Evolutionary conservation across 2,329 filamentous ascomycete genomes (phyloP), one percentile per base, ranked within the genome.

Genomic region (Helicocarpus griseus): DNA sequence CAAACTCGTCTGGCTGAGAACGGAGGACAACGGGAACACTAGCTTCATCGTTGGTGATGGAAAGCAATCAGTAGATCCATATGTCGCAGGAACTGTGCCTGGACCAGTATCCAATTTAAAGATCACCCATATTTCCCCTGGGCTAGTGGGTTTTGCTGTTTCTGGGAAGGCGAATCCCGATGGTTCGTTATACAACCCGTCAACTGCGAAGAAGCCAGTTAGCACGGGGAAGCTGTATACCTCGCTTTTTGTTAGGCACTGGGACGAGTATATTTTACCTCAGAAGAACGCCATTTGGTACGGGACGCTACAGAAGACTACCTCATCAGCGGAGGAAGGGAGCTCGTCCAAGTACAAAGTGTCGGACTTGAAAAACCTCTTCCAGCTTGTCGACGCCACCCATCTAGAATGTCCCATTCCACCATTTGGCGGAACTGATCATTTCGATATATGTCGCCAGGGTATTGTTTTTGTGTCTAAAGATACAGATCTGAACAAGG

Each of bases 231-330:
- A 63, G 45, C 58, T 78, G 3, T 79, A 78, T 57, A 74, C 73
- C 19, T 73, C 69, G 7, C 65, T 77, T 17, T 77, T 74, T 58
- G 76, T 78, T 11, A 67, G 76, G 33, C 75, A 78, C 56, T 78
- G 76, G 76, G 76, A 78, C 56, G 62, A 69, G 5, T 78, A 74
- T 56, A 61, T 76, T 13, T 69, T 70, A 21, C 69, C 71, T n/a
- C 68, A 77, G 59, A 70, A 67, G 49, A 76, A 75, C 55, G 61
- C 74, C 0, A 71, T 79, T 41, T 78, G 70, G 61, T 73, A 72
- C 58, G 76, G 72, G 22, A 60, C 75, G 35, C 63, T 79, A 14
- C 65, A 71, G 55, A 69, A 65, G 51, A 61, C 66, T 17, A 63
- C 69, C 13, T 56, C 70, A 26, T 61, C 66, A 9, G n/a, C n/a